phyloP scores from a whole-genome alignment of 306 rosid genomes.

The Lathyrus sativus region DNA sequence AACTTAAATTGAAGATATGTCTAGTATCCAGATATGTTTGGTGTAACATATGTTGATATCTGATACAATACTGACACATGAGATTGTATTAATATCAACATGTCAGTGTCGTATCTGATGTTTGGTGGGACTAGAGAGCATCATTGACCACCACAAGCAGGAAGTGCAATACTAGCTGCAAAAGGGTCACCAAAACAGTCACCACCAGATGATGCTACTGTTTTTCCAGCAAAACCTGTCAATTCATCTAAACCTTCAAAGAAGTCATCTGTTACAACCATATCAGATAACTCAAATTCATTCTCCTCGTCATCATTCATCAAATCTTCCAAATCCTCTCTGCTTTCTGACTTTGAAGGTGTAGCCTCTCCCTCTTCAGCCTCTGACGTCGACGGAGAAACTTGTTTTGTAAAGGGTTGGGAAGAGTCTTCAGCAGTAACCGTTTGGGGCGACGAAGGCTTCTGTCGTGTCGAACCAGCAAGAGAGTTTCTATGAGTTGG shows the following conservation, averaged over 20 bases:
- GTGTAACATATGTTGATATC: background rate
- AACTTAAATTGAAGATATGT: background rate
- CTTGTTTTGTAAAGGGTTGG: slow-evolving; percentile 37
- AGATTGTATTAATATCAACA: background rate
- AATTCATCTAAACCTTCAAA: slow-evolving; percentile 81
- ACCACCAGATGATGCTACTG: slow-evolving; percentile 22
- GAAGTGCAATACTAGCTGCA: slow-evolving; percentile 42
- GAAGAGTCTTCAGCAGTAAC: slow-evolving; percentile 36
- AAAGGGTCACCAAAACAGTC: slow-evolving; percentile 61
- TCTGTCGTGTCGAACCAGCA: slow-evolving; percentile 95
- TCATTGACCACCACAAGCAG: slow-evolving; percentile 55
- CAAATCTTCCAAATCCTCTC: slow-evolving; percentile 62
- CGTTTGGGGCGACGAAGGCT: slow-evolving; percentile 45
- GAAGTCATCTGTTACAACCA: slow-evolving; percentile 72
- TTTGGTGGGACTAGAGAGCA: slow-evolving; percentile 7
- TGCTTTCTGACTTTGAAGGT: slow-evolving; percentile 57
- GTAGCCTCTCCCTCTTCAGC: slow-evolving; percentile 48
- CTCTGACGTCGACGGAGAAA: slow-evolving; percentile 56
- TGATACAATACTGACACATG: background rate
- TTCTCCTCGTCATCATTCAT: slow-evolving; percentile 63
- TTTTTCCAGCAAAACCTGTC: slow-evolving; percentile 38
- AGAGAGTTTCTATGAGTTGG: slow-evolving; percentile 95
- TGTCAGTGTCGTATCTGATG: background rate
- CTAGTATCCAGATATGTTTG: too few species aligned
- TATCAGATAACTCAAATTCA: slow-evolving; percentile 58